Evolutionary conservation across 2,329 filamentous ascomycete genomes (phyloP).

Genomic region (Aspergillus unguis): DNA sequence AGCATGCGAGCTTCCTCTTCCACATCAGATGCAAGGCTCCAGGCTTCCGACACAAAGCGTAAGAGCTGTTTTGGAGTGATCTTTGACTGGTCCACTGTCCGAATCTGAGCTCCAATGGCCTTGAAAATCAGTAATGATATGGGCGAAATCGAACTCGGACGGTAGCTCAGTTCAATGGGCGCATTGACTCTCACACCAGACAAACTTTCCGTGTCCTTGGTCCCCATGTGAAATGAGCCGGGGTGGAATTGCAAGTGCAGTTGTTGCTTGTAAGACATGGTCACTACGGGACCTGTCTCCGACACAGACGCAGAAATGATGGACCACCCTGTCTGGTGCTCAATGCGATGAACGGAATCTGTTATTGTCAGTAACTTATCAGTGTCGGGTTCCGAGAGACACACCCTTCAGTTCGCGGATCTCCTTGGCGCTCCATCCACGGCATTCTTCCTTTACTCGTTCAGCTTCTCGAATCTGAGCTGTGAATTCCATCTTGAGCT

Average conservation of each 20-base stretch:
- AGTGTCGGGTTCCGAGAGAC: constrained; percentile 16
- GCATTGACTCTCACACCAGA: constrained; percentile 22
- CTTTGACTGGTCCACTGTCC: constrained; percentile 35
- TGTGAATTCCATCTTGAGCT: constrained; percentile 66
- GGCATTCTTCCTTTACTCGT: constrained; percentile 77
- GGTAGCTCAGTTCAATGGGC: constrained; percentile 36
- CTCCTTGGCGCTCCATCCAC: constrained; percentile 82
- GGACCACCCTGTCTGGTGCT: constrained; percentile 45
- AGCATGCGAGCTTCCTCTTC: constrained; percentile 46
- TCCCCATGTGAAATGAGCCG: constrained; percentile 31
- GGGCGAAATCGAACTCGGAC: constrained; percentile 30
- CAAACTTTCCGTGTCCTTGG: constrained; percentile 18
- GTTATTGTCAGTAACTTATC: not conserved
- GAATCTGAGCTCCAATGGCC: constrained; percentile 38
- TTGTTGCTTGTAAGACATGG: constrained; percentile 42
- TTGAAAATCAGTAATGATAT: constrained; percentile 43
- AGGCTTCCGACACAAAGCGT: constrained; percentile 41
- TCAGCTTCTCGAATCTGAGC: constrained; percentile 80
- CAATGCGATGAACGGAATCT: constrained; percentile 40
- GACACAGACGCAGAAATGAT: constrained; percentile 36
- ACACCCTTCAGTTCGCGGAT: constrained; percentile 74
- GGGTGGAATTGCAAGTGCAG: constrained; percentile 44
- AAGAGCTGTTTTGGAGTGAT: constrained; percentile 39
- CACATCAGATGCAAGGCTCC: constrained; percentile 39
- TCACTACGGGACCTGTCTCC: constrained; percentile 33